Evolutionary conservation across 2,329 filamentous ascomycete genomes (phyloP), one percentile per base, ranked within the genome.

Genomic region (Coniochaeta ligniaria): DNA sequence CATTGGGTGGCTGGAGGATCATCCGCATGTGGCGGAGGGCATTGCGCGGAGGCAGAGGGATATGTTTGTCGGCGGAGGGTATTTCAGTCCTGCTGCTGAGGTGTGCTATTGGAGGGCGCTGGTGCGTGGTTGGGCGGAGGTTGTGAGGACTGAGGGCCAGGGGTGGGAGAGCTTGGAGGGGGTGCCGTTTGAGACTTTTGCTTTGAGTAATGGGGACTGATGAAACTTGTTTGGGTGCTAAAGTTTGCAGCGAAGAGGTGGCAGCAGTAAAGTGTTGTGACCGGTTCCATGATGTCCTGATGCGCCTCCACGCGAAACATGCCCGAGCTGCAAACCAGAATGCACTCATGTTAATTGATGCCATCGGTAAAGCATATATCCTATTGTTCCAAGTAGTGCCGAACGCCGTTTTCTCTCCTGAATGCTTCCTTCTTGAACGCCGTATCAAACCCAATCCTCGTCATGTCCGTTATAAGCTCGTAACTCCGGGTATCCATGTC

Each of bases 401-500:
- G 8, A 36, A 36, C 35, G 35, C 35, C 35, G 12, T 36, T 14
- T 36, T 11, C 12, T 36, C 35, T 36, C 35, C 35, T 7, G 12
- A 11, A 36, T 36, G 12, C 6, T 36, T 24, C 24, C 47, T 52
- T 31, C 26, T n/a, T 22, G 22, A 52, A 52, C 47, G 47, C 47
- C 47, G 47, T 28, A 28, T 12, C 22, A 52, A 52, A 2, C 24
- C 47, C 22, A 47, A 26, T 6, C 31, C 26, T 31, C 26, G 14
- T 52, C 8, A 31, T 52, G n/a, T 12, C 20, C 20, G 31, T 81
- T 72, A 91, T 62, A 90, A 73, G 62, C 66, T 83, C 62, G 79
- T 78, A 57, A 90, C 78, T 9, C 92, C 92, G 1, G 92, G 91
- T 60, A 83, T 83, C 93, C 95, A 99, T 1, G 77, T 76, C 70